These are phyloP conservation scores for Naematelia aurantialba DNA, from an alignment of 768 basidiomycete species.

Conservation along the genomic window DNA sequence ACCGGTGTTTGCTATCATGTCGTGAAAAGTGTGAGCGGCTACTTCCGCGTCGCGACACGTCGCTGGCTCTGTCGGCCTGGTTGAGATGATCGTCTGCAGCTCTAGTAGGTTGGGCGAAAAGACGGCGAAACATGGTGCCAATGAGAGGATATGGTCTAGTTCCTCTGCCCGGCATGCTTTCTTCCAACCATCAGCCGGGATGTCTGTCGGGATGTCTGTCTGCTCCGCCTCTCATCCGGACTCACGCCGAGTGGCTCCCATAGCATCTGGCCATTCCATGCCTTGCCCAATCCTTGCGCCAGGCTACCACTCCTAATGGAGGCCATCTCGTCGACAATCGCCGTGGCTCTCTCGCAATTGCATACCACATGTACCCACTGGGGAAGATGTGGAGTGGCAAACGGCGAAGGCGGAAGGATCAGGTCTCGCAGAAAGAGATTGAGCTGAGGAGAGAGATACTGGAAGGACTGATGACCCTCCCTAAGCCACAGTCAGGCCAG, in stretches of 20 bases:
- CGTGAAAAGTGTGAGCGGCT: slow-evolving; percentile 9
- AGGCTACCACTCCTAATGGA: slow-evolving; percentile 2
- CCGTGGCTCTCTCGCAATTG: slow-evolving; percentile 16
- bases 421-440: slow-evolving; percentile 30
- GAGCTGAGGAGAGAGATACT: slow-evolving; percentile 29
- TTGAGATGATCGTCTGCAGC: slow-evolving; percentile 26
- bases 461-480: slow-evolving; percentile 43
- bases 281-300: slow-evolving; percentile 13
- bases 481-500: slow-evolving; percentile 14
- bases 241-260: slow-evolving; percentile 44
- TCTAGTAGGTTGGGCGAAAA: slow-evolving; percentile 44
- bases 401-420: slow-evolving; percentile 32
- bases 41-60: slow-evolving; percentile 8
- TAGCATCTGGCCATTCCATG: slow-evolving; percentile 28
- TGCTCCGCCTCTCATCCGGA: not conserved
- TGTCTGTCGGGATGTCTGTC: not conserved
- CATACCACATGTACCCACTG: slow-evolving; percentile 42
- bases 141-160: slow-evolving; percentile 10
- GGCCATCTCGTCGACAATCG: slow-evolving; percentile 22
- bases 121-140: slow-evolving; percentile 23
- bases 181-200: not conserved
- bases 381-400: slow-evolving; percentile 15
- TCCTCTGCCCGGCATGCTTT: slow-evolving; percentile 4
- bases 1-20: not conserved
- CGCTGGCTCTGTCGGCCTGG: not conserved